Evolutionary conservation across 805 yeast genomes (phyloP), one percentile per base, ranked within the genome.

Genomic region (Yamadazyma takamatsuzukensis): DNA sequence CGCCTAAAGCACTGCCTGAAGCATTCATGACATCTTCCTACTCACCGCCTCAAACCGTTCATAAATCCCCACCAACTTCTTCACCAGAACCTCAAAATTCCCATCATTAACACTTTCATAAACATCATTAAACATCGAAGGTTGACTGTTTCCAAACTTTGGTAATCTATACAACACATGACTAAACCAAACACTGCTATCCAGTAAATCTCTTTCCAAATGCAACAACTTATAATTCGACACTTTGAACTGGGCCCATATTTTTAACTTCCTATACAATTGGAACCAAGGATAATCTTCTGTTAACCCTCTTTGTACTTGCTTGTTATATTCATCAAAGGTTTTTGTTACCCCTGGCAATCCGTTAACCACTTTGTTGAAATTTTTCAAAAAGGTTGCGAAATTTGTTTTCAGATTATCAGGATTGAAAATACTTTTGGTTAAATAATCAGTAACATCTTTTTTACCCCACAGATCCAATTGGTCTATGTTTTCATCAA

Each of bases 241-340:
- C 18, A 73, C 52, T 36, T 80, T 73, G 36, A 81, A 63, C 34
- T 72, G 70, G 11, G 81, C 70, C 31, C 78, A 80, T 4, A 78
- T 64, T 31, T 61, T 68, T 22, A 84, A 49, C 54, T 86, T 86
- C 42, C 67, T 72, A 43, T 66, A 70, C 32, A 71, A 59, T 41
- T 71, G 65, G 61, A 80, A 86, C 88, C 95, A 83, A 1, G 96
- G 88, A 46, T 74, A 82, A 45, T 86, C 97, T 26, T 69, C 60
- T 1, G 68, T 56, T 34, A 79, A 73, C 21, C 71, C 66, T 2
- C 59, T 56, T 41, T 76, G 78, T 17, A 85, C 62, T 2, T 63
- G 51, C 3, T 48, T 47, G 13, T 71, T 68, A 39, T 68, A 67
- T 2, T 43, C 47, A 44, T 83, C 89, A 44, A 73, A 80, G 2